phyloP scores from a whole-genome alignment of 179 eudicot genomes.

The Silene vulgaris region DNA sequence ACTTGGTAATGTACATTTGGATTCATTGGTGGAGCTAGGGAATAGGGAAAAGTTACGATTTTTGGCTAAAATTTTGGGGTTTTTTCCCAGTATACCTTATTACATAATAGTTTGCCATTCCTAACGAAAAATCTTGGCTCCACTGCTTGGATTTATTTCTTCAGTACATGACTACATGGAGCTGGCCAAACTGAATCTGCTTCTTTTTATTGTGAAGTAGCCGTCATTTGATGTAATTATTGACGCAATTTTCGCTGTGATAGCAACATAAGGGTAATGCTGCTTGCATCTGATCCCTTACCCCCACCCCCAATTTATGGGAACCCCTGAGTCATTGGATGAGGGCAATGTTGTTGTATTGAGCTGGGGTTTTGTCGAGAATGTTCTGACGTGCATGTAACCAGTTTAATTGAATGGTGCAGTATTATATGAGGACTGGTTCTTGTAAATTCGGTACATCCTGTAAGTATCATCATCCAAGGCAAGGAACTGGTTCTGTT shows the following conservation, averaged over 20 bases:
- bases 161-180: neutral
- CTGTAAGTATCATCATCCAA: conserved; percentile 95
- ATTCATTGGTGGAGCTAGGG: neutral
- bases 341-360: neutral
- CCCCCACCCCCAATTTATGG: no score
- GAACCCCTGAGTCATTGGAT: no score
- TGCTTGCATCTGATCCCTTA: no score
- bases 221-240: neutral
- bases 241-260: no score
- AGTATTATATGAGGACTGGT: conserved; percentile 93
- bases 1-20: neutral
- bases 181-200: neutral
- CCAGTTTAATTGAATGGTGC: conserved; percentile 17
- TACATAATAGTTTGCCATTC: no score
- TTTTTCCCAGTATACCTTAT: no score
- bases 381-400: neutral
- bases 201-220: neutral
- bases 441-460: conserved; percentile 88
- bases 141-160: neutral
- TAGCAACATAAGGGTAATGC: neutral
- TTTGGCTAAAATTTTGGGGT: no score
- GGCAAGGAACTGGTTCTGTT: conserved; percentile 62
- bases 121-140: no score
- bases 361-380: neutral
- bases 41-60: no score